Evolutionary conservation across 306 rosid species (phyloP).

Genomic region (Lablab purpureus): DNA sequence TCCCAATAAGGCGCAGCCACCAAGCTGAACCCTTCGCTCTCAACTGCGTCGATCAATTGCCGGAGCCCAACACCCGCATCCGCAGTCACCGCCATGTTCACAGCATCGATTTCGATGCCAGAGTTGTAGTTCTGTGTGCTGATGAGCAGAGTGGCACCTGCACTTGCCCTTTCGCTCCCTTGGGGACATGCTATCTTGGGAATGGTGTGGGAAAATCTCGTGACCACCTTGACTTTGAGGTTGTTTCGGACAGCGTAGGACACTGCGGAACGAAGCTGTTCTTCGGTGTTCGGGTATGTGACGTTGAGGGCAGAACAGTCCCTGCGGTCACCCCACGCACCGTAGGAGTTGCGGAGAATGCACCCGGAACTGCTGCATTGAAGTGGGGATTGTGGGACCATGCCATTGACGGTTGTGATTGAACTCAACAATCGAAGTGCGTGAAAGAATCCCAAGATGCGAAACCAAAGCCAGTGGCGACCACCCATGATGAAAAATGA

Average conservation of each 20-base stretch:
- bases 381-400: conserved; percentile 60
- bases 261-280: conserved; percentile 62
- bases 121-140: conserved; percentile 46
- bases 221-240: conserved; percentile 65
- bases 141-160: conserved; percentile 13
- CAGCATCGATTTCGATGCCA: conserved; percentile 34
- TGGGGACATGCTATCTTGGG: conserved; percentile 70
- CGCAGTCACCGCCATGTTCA: conserved; percentile 13
- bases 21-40: conserved; percentile 48
- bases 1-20: conserved; percentile 58
- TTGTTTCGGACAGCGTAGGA: conserved; percentile 57
- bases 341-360: conserved; percentile 73
- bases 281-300: conserved; percentile 67
- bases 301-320: conserved; percentile 52
- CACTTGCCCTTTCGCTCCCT: no score
- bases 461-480: not conserved
- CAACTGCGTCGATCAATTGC: conserved; percentile 47
- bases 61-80: conserved; percentile 54
- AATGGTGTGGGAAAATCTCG: conserved; percentile 72
- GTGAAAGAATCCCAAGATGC: conserved; percentile 29
- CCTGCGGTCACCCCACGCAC: conserved; percentile 72
- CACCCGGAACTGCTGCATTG: conserved; percentile 60
- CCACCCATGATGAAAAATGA: conserved; percentile 34
- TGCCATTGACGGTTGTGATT: conserved; percentile 38
- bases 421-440: not conserved